These are phyloP conservation scores for Beverwykella pulmonaria DNA, from an alignment of 495 filamentous ascomycete species.

Conservation along the genomic window DNA sequence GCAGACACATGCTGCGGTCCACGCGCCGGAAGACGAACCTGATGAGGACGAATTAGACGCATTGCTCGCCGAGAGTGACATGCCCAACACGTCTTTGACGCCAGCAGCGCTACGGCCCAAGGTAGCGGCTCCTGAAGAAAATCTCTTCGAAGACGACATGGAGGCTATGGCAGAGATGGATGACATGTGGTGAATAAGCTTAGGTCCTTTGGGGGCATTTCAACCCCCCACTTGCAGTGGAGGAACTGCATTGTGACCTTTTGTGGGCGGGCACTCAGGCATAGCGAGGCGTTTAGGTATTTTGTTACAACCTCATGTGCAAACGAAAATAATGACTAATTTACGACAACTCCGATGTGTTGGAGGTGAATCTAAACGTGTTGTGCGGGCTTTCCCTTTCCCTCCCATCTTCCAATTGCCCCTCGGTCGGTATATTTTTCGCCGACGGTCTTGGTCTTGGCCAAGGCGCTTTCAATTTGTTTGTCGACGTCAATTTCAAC, in stretches of 20 bases:
- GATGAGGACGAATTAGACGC: conserved; percentile 55
- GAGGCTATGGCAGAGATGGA: conserved; percentile 68
- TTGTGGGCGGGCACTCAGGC: not conserved
- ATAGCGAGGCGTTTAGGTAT: conserved; percentile 19
- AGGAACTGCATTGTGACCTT: not conserved
- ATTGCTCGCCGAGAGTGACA: conserved; percentile 47
- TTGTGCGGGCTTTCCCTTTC: too few species aligned
- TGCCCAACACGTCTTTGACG: not conserved
- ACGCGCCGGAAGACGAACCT: conserved; percentile 23
- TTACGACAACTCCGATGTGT: too few species aligned
- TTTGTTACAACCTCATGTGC: not conserved
- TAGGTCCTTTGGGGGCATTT: conserved; percentile 48
- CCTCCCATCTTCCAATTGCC: not conserved
- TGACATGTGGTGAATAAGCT: not conserved
- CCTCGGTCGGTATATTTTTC: conserved; percentile 5
- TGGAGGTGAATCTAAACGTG: too few species aligned
- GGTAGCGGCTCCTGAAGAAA: conserved; percentile 11
- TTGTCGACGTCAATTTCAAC: conserved; percentile 5
- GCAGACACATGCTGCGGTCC: not conserved
- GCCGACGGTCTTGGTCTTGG: not conserved
- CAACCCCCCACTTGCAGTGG: conserved; percentile 51
- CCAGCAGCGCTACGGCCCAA: not conserved
- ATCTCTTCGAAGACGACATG: conserved; percentile 62
- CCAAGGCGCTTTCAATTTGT: not conserved
- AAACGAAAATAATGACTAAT: too few species aligned